Percentiles rank a stretch among this genome's conserved stretches.
phyloP scores from a whole-genome alignment of 1,284 basidiomycete genomes.

The Tilletia horrida region DNA sequence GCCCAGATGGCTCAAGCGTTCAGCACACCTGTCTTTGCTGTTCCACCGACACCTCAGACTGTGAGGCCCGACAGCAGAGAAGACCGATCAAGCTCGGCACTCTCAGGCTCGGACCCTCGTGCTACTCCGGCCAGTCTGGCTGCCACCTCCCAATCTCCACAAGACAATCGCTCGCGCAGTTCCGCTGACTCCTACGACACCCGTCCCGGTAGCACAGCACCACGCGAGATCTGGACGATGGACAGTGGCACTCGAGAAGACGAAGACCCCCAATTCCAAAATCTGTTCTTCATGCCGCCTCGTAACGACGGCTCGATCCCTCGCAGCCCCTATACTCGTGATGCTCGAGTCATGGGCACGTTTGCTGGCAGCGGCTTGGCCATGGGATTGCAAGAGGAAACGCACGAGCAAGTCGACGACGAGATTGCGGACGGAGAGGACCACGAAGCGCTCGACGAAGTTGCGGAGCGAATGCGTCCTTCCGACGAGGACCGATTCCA shows the following conservation, averaged over 20 bases:
- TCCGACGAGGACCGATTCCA: not conserved
- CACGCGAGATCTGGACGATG: slow-evolving; percentile 15
- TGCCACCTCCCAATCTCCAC: not conserved
- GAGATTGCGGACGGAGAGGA: not conserved
- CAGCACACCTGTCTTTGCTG: not conserved
- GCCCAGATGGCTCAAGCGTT: not conserved
- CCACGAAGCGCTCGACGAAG: not conserved
- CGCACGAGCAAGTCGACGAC: not conserved
- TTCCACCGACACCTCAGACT: not conserved
- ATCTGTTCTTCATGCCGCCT: slow-evolving; percentile 16
- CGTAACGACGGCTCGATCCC: slow-evolving; percentile 3
- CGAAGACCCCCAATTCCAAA: slow-evolving; percentile 11
- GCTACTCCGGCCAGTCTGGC: not conserved
- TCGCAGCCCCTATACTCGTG: not conserved
- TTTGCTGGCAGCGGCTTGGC: not conserved
- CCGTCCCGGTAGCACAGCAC: not conserved
- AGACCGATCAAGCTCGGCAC: not conserved
- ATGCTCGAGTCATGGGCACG: not conserved
- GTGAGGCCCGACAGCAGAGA: no score
- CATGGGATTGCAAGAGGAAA: not conserved
- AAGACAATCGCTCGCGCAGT: not conserved
- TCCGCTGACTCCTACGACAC: slow-evolving; percentile 9
- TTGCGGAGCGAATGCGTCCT: not conserved
- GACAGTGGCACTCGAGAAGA: slow-evolving; percentile 7
- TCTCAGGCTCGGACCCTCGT: slow-evolving; percentile 9